A percentile compares a stretch with the other conserved stretches of the same genome.
phyloP scores from a whole-genome alignment of 148 eudicot genomes.

The Chenopodium berlandieri region DNA sequence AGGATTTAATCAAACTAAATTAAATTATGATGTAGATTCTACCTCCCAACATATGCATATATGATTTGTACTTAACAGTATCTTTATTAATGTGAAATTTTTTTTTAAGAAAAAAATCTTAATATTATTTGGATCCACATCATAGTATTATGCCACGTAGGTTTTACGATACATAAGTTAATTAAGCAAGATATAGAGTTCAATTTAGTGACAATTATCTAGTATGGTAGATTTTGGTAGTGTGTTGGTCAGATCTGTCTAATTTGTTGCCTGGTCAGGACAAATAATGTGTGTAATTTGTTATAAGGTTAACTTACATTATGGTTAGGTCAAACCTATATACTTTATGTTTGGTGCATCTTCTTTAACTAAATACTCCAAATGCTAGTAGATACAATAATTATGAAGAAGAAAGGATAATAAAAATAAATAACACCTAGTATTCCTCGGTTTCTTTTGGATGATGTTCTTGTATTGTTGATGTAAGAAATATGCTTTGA shows the following conservation, averaged over 20 bases:
- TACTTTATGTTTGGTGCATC: not conserved
- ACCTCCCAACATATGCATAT: not conserved
- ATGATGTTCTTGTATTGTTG: no score
- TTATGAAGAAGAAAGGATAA: no score
- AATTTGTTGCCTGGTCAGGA: not conserved
- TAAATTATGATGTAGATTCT: not conserved
- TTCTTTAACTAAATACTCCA: not conserved
- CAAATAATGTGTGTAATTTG: not conserved
- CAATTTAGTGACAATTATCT: not conserved
- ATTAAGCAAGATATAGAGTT: not conserved
- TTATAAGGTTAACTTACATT: not conserved
- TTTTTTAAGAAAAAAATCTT: not conserved
- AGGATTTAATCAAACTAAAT: not conserved
- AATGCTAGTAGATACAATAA: no score
- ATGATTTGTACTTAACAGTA: not conserved
- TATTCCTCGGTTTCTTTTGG: no score
- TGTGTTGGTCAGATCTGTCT: not conserved
- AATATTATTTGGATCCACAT: not conserved
- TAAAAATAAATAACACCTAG: no score
- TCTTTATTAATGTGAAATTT: not conserved
- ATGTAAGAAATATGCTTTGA: no score
- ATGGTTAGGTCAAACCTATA: not conserved
- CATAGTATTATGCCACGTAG: not conserved
- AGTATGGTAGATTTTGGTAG: not conserved
- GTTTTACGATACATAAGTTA: not conserved